Conservation (phyloP, 805 yeast species). For the Maudiozyma pseudohumilis region DNA sequence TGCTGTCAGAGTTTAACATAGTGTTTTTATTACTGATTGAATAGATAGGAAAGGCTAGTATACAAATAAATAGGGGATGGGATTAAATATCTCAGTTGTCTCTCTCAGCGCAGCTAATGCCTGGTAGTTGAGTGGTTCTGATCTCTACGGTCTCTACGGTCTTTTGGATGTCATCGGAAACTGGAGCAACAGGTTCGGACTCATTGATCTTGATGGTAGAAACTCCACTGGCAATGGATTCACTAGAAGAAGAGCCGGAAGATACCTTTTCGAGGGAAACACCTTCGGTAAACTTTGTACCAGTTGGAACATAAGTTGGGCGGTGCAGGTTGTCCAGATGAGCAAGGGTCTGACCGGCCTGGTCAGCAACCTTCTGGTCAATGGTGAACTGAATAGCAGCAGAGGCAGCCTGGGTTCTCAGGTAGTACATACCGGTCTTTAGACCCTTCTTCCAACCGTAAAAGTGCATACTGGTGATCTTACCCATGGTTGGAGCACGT, state of each 20-base stretch:
- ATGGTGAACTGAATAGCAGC: slow-evolving; percentile 89
- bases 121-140: not conserved
- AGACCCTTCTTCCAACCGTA: slow-evolving; percentile 96
- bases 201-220: slow-evolving; percentile 13
- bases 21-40: too few relatives aligned
- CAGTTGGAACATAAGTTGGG: slow-evolving; percentile 30
- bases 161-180: not conserved
- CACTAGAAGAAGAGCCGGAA: slow-evolving; percentile 23
- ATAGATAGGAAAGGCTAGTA: not conserved
- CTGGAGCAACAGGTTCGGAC: slow-evolving; percentile 18
- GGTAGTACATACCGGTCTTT: slow-evolving; percentile 94
- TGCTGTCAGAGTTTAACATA: too few relatives aligned
- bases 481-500: slow-evolving; percentile 85
- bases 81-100: not conserved
- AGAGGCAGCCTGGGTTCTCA: slow-evolving; percentile 93
- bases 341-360: slow-evolving; percentile 36
- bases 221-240: slow-evolving; percentile 13
- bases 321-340: slow-evolving; percentile 22
- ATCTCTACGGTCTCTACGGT: not conserved
- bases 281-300: slow-evolving; percentile 7
- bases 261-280: slow-evolving; percentile 10
- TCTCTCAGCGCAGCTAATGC: not conserved
- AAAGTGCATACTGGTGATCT: slow-evolving; percentile 91
- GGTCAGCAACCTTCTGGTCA: slow-evolving; percentile 42
- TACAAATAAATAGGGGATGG: not conserved